Percentiles rank a stretch among this genome's conserved stretches.
Conservation (phyloP, 768 basidiomycete genomes). For the Rubroboletus satanas region DNA sequence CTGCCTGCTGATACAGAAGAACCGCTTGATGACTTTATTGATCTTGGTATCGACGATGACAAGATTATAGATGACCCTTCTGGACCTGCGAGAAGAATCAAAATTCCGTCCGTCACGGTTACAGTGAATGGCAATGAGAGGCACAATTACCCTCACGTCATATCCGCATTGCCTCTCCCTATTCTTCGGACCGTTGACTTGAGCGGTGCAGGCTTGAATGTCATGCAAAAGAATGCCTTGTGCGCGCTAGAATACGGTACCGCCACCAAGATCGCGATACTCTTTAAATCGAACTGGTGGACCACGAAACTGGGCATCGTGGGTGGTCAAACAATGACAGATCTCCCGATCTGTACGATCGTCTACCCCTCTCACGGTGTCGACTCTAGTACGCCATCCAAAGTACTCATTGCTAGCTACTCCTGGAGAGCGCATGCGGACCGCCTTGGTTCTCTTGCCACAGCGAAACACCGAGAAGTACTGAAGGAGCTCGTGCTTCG, state of each 20-base stretch:
- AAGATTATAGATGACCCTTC: neutral
- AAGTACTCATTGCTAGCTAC: conserved; percentile 9
- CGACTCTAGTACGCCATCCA: conserved; percentile 6
- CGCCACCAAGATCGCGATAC: neutral
- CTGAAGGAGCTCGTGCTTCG: conserved; percentile 6
- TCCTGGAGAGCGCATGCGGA: neutral
- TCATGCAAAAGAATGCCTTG: conserved; percentile 8
- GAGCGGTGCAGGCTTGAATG: conserved; percentile 1
- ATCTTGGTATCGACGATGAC: neutral
- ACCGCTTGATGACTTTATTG: neutral
- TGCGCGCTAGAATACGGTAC: neutral
- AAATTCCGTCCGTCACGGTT: conserved; percentile 2
- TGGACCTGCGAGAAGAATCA: neutral
- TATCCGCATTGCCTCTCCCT: conserved; percentile 5
- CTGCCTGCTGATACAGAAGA: neutral
- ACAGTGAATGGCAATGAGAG: conserved; percentile 3
- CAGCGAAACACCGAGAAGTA: neutral
- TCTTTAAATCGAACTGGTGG: conserved; percentile 15
- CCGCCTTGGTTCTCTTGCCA: neutral
- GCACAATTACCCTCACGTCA: conserved; percentile 10
- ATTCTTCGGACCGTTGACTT: conserved; percentile 6
- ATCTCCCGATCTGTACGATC: conserved; percentile 6
- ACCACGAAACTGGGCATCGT: conserved; percentile 8
- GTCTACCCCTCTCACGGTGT: conserved; percentile 10
- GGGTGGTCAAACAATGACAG: conserved; percentile 10